Evolutionary conservation across 805 yeast genomes (phyloP), one percentile per base, ranked within the genome.

Genomic region (Cyberlindnera meyerae): DNA sequence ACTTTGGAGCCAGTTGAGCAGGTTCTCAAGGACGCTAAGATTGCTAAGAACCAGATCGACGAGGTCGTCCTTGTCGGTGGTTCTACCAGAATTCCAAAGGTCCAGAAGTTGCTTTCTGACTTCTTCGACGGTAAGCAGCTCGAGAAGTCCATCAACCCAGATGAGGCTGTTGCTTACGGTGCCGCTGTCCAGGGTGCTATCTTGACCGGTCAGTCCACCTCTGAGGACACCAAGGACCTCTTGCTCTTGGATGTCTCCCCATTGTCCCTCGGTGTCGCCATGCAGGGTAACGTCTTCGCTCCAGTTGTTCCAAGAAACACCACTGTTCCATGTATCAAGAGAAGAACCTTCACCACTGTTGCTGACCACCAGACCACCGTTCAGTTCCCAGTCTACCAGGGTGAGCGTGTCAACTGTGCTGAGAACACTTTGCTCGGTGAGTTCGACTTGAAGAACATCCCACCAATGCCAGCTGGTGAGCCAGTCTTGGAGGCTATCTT

Each of bases 111-210:
- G 67, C 81, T 88, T 51, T 81, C 94, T 48, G 96, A 88, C 71
- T 88, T 77, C 85, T 88, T 88, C 59, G 93, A 87, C 61, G 97
- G 97, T 68, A 89, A 89, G 77, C 89, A 86, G 70, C 84, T 87
- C 66, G 93, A 86, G 73, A 89, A 86, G 75, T 82, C 95, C 53
- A 89, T 88, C 70, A 88, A 88, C 88, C 97, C 97, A 54, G 97
- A 88, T 75, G 97, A 88, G 77, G 97, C 97, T 63, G 97, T 88
- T 68, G 97, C 96, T 61, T 87, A 87, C 77, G 97, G 97, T 82
- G 97, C 97, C 61, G 97, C 97, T 61, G 97, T 89, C 60, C 97
- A 89, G 77, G 97, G 96, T 75, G 97, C 97, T 65, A 86, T 90
- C 73, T 78, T 89, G 70, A 84, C 96, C 55, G 96, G 96, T 74